Evolutionary conservation across 352 stramenopile genomes (phyloP).

Genomic region (Pythium sp.): DNA sequence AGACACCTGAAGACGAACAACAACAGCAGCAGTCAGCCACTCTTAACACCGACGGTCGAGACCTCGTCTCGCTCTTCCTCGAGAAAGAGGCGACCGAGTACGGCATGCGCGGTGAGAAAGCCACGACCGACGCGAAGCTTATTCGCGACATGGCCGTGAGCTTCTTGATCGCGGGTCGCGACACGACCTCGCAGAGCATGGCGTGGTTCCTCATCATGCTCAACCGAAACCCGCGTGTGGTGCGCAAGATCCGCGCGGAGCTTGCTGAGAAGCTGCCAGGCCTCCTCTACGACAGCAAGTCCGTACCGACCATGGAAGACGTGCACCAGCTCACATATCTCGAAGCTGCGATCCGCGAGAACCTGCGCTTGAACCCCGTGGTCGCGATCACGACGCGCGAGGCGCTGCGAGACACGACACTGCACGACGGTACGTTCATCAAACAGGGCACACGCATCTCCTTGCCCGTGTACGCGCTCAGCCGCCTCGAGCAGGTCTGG

Average conservation of each 20-base stretch:
- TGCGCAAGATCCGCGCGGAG: background rate
- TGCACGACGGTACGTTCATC: conserved; percentile 44
- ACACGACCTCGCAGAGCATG: conserved; percentile 73
- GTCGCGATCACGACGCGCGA: conserved; percentile 37
- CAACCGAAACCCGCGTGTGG: conserved; percentile 20
- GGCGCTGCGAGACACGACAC: conserved; percentile 27
- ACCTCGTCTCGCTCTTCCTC: conserved; percentile 57
- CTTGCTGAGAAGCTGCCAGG: background rate
- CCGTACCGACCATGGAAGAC: background rate
- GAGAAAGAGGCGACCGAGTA: conserved; percentile 29
- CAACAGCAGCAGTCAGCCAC: background rate
- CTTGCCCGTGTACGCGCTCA: background rate
- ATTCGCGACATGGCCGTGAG: conserved; percentile 83
- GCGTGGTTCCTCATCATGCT: conserved; percentile 80
- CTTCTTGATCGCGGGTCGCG: conserved; percentile 74
- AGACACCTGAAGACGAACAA: background rate
- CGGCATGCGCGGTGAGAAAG: background rate
- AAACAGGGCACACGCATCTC: background rate
- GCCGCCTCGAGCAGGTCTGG: conserved; percentile 34
- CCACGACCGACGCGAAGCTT: conserved; percentile 10
- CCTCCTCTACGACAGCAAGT: background rate
- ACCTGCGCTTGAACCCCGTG: conserved; percentile 43
- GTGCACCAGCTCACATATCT: conserved; percentile 40
- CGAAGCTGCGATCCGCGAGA: conserved; percentile 43
- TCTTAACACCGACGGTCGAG: background rate